A percentile compares a stretch with the other conserved stretches of the same genome.
phyloP scores from a whole-genome alignment of 176 grass and related monocot genomes.

The Pharus latifolius region DNA sequence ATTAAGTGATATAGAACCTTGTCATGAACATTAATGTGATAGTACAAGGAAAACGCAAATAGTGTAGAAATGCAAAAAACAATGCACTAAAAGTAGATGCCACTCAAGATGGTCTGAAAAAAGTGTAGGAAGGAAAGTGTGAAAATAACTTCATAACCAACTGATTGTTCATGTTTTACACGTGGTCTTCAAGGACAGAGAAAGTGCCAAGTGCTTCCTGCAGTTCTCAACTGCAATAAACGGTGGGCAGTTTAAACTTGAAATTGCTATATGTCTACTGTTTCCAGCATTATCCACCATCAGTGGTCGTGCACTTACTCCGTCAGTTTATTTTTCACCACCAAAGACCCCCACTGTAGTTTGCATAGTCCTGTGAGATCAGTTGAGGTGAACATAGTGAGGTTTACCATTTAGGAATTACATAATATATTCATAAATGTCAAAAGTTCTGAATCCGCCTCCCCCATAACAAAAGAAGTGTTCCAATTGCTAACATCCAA shows the following conservation, averaged over 20 bases:
- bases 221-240: slow-evolving; percentile 73
- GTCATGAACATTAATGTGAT: too few species aligned
- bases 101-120: too few species aligned
- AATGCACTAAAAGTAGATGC: too few species aligned
- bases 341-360: slow-evolving; percentile 94
- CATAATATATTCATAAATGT: too few species aligned
- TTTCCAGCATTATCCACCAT: slow-evolving; percentile 72
- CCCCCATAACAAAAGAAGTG: too few species aligned
- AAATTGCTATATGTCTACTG: slow-evolving; percentile 34
- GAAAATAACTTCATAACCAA: neutral
- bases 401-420: neutral
- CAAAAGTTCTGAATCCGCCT: too few species aligned
- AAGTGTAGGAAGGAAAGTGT: neutral
- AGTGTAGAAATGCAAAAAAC: too few species aligned
- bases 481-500: too few species aligned
- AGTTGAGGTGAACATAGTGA: slow-evolving; percentile 2
- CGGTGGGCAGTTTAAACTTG: slow-evolving; percentile 60
- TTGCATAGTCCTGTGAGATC: slow-evolving; percentile 71
- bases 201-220: slow-evolving; percentile 70
- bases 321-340: slow-evolving; percentile 49
- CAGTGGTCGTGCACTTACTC: slow-evolving; percentile 18
- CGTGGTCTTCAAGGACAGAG: neutral
- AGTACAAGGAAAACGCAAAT: too few species aligned
- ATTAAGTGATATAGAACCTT: too few species aligned
- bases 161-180: neutral